Percentiles rank a stretch among this genome's conserved stretches.
Conservation (phyloP, 306 rosid species). For the Sesbania bispinosa region DNA sequence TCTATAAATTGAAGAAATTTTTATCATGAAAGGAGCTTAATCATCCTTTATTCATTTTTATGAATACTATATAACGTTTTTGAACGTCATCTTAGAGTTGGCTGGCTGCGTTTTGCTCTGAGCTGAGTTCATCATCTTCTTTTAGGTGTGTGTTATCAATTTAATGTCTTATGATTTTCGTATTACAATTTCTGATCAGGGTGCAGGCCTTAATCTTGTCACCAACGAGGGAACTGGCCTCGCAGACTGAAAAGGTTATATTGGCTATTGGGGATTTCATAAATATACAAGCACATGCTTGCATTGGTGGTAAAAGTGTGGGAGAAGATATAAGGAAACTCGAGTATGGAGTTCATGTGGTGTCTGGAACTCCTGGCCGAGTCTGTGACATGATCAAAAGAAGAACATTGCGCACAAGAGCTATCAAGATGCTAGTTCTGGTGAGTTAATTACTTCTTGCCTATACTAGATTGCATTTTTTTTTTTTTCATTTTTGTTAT, state of each 20-base stretch:
- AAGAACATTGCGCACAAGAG: conserved; percentile 90
- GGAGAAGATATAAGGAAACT: conserved; percentile 95
- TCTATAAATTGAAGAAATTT: neutral
- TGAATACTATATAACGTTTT: neutral
- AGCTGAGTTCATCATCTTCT: neutral
- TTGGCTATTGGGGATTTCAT: conserved; percentile 88
- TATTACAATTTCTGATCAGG: conserved; percentile 33
- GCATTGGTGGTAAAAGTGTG: conserved; percentile 94
- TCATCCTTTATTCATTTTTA: neutral
- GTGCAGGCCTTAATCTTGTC: conserved; percentile 91
- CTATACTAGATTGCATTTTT: neutral
- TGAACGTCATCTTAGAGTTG: neutral
- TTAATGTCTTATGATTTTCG: neutral
- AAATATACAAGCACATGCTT: conserved; percentile 86
- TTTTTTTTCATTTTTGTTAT: neutral
- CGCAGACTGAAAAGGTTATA: conserved; percentile 92
- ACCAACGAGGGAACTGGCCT: conserved; percentile 93
- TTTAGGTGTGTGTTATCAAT: neutral
- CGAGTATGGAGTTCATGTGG: conserved; percentile 95
- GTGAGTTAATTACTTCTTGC: conserved; percentile 42
- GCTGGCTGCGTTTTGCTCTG: neutral
- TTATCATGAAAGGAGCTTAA: neutral
- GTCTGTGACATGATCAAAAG: conserved; percentile 99
- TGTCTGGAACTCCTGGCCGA: conserved; percentile 98
- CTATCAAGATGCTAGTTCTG: conserved; percentile 77